Percentiles rank a stretch among this genome's conserved stretches.
Evolutionary conservation across 208 protist genomes (phyloP).

Genomic region (Crithidia mellificae): DNA sequence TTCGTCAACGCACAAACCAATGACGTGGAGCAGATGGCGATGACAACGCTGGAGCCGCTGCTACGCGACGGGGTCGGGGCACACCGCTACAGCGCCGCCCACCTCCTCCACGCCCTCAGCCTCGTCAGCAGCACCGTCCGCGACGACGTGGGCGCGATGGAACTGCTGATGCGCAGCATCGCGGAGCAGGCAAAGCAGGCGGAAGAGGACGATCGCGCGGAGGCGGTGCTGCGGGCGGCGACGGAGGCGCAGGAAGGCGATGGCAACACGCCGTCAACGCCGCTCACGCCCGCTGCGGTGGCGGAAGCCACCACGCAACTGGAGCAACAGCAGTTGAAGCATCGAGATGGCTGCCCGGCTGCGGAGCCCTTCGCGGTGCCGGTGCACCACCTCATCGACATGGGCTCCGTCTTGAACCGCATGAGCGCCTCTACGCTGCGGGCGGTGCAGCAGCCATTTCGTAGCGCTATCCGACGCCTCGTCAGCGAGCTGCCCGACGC

Average conservation of each 20-base stretch:
- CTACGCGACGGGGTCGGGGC: conserved; percentile 30
- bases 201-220: neutral
- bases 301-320: too few species aligned
- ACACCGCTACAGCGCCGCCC: conserved; percentile 41
- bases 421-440: conserved; percentile 43
- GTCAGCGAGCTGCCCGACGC: conserved; percentile 22
- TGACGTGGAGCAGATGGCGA: conserved; percentile 45
- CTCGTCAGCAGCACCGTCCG: conserved; percentile 67
- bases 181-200: conserved; percentile 26
- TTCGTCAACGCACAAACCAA: conserved; percentile 69
- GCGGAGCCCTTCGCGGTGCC: conserved; percentile 38
- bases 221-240: neutral
- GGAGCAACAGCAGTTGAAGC: too few species aligned
- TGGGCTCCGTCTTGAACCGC: conserved; percentile 54
- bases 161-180: conserved; percentile 45
- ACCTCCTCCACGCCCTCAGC: conserved; percentile 67
- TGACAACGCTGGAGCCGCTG: conserved; percentile 38
- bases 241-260: neutral
- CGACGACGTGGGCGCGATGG: conserved; percentile 56
- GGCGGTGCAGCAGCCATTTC: conserved; percentile 42
- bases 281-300: too few species aligned
- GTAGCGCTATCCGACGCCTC: conserved; percentile 35
- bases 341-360: neutral
- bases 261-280: neutral
- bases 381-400: conserved; percentile 64